These are phyloP conservation scores for Flaveria floridana DNA, from an alignment of 140 eudicot genomes.

Conservation along the genomic window DNA sequence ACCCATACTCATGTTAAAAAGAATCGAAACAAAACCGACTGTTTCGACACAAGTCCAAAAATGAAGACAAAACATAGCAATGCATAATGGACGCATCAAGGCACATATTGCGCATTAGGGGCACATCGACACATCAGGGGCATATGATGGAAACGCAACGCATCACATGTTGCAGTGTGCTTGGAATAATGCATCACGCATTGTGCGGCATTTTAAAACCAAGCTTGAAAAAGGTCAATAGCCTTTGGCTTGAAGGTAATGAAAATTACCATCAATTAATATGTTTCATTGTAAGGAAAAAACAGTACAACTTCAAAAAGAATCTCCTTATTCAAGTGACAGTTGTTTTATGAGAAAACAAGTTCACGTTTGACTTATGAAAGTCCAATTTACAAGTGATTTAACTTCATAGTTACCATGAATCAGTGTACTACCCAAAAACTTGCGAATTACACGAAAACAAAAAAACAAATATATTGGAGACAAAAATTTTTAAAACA, in stretches of 20 bases:
- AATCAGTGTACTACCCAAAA: neutral
- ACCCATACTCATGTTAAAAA: too few species aligned
- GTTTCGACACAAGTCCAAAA: too few species aligned
- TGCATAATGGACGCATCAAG: too few species aligned
- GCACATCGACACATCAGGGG: too few species aligned
- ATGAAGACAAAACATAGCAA: too few species aligned
- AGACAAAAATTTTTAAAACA: neutral
- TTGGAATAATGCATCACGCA: too few species aligned
- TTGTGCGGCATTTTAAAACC: too few species aligned
- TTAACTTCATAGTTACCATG: neutral
- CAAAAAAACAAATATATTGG: neutral
- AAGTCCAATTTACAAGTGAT: constrained; percentile 7
- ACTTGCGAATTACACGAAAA: neutral
- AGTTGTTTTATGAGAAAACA: neutral
- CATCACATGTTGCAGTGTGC: too few species aligned
- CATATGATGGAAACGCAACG: too few species aligned
- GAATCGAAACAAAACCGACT: too few species aligned
- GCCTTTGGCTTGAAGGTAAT: neutral
- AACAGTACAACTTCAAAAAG: neutral
- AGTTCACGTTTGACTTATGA: neutral
- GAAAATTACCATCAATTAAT: neutral
- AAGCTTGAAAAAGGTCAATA: too few species aligned
- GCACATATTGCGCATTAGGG: too few species aligned
- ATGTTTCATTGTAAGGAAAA: neutral
- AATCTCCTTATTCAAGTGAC: neutral